Base-by-base conservation (phyloP, 176 grass and related monocot species). In the Triticum monococcum region DNA sequence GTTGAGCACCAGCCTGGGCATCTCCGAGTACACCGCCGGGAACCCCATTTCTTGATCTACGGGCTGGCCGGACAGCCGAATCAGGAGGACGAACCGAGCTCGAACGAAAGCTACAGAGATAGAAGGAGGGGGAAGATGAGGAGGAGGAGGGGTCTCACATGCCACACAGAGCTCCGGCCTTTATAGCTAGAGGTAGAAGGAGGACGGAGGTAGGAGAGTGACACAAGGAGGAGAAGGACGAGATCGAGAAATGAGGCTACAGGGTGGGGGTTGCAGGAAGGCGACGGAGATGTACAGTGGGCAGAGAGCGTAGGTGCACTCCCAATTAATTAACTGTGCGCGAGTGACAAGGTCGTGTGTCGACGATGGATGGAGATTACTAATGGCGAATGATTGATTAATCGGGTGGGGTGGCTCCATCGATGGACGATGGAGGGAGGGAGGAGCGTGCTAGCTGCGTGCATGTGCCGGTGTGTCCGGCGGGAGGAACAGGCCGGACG, bases 11-110 rank as follows among this genome's bases (percentile, higher is more conserved):
- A 98, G 28, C 80, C 81, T 85, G 3, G 95, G 95, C 60, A 93
- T 66, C 56, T 95, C 95, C 7, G 91, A 89, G 85, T 92, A 98
- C 8, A 68, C 85, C 2, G 90, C 89, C 0, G 95, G 91, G 74
- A 95, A 95, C 3, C 93, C 95, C 95, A 98, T 98, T 23, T 18
- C 2, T 3, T 0, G 9, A 17, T 68, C 31, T 20, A 31, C 28
- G 28, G 28, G 0, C 28, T 30, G 28, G 0, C 28, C 28, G 28
- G 28, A 3, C 28, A 30, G 32, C 32, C 32, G 35, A 36, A 7
- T 36, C 4, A 36, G 35, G 35, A 36, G 35, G 35, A 36, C 35
- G 20, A 17, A 37, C 11, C 3, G 36, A 13, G 40, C 11, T 25
- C n/a, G 22, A 36, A 17, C n/a, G 20, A 37, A 17, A 32, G 8